Conservation (phyloP, 2,329 filamentous ascomycete genomes). For the Neurospora sp. region DNA sequence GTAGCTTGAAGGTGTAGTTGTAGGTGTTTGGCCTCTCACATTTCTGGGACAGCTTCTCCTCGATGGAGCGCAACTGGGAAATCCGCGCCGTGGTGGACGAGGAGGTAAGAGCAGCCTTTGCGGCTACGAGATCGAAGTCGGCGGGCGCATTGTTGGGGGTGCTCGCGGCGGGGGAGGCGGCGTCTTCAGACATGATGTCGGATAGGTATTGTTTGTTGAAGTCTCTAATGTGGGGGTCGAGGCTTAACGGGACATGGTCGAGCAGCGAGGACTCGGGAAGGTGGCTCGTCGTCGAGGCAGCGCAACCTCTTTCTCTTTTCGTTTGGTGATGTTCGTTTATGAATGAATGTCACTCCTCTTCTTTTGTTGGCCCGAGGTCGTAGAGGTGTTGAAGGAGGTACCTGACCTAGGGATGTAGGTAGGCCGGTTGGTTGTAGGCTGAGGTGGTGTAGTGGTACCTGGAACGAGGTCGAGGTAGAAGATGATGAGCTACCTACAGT, state of each 20-base stretch:
- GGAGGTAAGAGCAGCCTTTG: slow-evolving; percentile 44
- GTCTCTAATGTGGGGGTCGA: slow-evolving; percentile 19
- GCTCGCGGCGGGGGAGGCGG: slow-evolving; percentile 15
- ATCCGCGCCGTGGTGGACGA: slow-evolving; percentile 52
- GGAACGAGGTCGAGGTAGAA: not conserved
- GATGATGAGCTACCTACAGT: not conserved
- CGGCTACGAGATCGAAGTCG: slow-evolving; percentile 39
- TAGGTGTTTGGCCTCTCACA: slow-evolving; percentile 29
- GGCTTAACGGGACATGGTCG: slow-evolving; percentile 26
- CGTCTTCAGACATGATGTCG: slow-evolving; percentile 36
- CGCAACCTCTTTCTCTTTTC: not conserved
- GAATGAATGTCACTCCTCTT: not conserved
- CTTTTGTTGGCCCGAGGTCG: not conserved
- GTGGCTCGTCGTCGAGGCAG: not conserved
- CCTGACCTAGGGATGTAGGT: not conserved
- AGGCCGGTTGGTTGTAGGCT: not conserved
- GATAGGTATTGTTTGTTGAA: slow-evolving; percentile 20
- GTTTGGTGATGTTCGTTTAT: not conserved
- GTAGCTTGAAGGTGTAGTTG: not conserved
- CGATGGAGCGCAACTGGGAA: slow-evolving; percentile 42
- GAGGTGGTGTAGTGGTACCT: not conserved
- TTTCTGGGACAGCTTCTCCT: slow-evolving; percentile 46
- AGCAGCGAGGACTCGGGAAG: slow-evolving; percentile 7
- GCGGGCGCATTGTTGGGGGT: slow-evolving; percentile 27
- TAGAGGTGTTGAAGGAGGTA: not conserved